Evolutionary conservation across 768 basidiomycete species (phyloP), one percentile per base, ranked within the genome.

Genomic region (Lentinus brumalis): DNA sequence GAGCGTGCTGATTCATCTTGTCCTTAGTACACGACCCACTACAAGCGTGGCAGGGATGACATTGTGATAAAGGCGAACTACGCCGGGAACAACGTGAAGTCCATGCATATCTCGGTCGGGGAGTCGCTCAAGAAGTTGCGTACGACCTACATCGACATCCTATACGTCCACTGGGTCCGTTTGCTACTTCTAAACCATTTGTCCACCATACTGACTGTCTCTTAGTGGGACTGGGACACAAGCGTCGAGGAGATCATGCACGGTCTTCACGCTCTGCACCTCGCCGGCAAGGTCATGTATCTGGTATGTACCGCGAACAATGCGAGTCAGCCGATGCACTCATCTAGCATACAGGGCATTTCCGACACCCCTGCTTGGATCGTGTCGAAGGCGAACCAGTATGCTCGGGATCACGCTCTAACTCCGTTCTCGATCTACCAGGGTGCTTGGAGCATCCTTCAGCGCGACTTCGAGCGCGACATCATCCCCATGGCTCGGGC

Each of bases 231-330:
- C 66, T 84, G 74, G 62, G 70, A 76, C 12, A 83, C 82, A 8
- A 74, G 75, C 14, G 74, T 87, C 49, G 80, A 83, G 66, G 85
- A 88, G 69, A 70, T 86, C 44, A 84, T 87, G 83, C 76, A 78
- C 42, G 70, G 75, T 8, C 72, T 87, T 5, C 81, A 87, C 62
- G 71, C 76, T 18, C 76, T 87, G 30, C 80, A 86, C 41, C 70
- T 68, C 10, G 67, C 75, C 31, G 80, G 84, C 16, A 84, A 86
- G 63, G 82, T 85, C 4, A 64, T 74, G n/a, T 71, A 74, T 30
- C 66, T 74, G 7, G 70, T 73, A 41, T 35, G 35, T 4, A 67
- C 44, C 9, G 26, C 42, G 82, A 49, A 30, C 26, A 49, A 14
- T 7, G 21, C 29, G 21, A 16, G 14, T 41, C 9, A 47, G 15